A percentile compares a stretch with the other conserved stretches of the same genome.
phyloP scores from a whole-genome alignment of 352 stramenopile genomes.

The Phytophthora pluvialis region DNA sequence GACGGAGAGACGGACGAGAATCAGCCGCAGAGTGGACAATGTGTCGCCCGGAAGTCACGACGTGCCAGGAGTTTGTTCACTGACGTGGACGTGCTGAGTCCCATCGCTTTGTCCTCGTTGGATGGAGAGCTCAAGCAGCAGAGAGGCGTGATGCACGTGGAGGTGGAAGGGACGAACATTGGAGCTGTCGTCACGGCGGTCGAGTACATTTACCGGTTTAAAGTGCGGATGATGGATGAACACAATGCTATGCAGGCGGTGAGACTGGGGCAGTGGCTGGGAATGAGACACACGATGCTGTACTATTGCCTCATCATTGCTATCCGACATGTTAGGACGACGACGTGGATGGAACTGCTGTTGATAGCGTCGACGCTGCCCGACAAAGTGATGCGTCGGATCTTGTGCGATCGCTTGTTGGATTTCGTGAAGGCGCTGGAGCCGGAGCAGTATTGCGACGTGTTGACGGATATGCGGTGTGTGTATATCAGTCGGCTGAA shows the following conservation, averaged over 20 bases:
- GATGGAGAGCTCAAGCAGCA: slow-evolving; percentile 6
- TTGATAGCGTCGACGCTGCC: slow-evolving; percentile 32
- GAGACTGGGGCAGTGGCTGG: slow-evolving; percentile 54
- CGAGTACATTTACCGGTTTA: slow-evolving; percentile 65
- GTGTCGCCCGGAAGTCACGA: slow-evolving; percentile 8
- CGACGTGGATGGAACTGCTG: slow-evolving; percentile 62
- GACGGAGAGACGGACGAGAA: slow-evolving; percentile 18
- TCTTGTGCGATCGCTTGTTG: slow-evolving; percentile 38
- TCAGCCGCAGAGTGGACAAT: slow-evolving; percentile 9
- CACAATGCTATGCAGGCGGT: slow-evolving; percentile 42
- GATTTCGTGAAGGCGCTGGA: slow-evolving; percentile 31
- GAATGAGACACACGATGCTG: slow-evolving; percentile 41
- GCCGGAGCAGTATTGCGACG: slow-evolving; percentile 29
- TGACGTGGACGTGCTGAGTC: slow-evolving; percentile 14
- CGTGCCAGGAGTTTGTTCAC: slow-evolving; percentile 30
- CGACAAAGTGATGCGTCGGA: slow-evolving; percentile 14
- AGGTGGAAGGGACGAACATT: slow-evolving; percentile 46
- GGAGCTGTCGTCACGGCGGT: slow-evolving; percentile 52
- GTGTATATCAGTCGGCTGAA: slow-evolving; percentile 26
- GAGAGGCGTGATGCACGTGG: slow-evolving; percentile 43
- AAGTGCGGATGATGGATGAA: slow-evolving; percentile 41
- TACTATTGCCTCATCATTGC: slow-evolving; percentile 51
- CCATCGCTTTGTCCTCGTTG: not conserved
- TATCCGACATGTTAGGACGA: slow-evolving; percentile 35
- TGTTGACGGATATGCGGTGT: slow-evolving; percentile 22